phyloP scores from a whole-genome alignment of 2,329 filamentous ascomycete genomes.

The Epichloe festucae region DNA sequence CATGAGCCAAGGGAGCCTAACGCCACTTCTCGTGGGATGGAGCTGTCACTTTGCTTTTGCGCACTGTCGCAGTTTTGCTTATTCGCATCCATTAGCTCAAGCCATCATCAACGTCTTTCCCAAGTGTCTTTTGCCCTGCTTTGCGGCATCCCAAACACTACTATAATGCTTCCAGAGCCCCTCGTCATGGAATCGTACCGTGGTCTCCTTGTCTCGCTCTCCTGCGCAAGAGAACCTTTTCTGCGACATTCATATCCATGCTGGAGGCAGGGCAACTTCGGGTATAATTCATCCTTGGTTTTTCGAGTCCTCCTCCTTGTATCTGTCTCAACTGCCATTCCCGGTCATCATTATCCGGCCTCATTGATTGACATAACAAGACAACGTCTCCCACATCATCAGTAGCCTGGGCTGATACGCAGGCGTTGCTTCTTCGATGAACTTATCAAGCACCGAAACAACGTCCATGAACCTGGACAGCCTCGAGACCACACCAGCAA shows the following conservation, averaged over 20 bases:
- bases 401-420: conserved; percentile 4
- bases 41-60: conserved; percentile 6
- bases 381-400: conserved; percentile 1
- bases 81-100: conserved; percentile 1
- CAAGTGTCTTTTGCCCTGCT: conserved; percentile 3
- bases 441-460: background rate
- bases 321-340: background rate
- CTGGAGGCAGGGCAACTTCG: background rate
- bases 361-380: conserved; percentile 4
- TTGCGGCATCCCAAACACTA: conserved; percentile 3
- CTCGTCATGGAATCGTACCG: conserved; percentile 1
- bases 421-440: conserved; percentile 5
- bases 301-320: background rate
- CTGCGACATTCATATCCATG: conserved; percentile 3
- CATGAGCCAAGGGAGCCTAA: background rate
- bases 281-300: background rate
- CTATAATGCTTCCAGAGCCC: conserved; percentile 5
- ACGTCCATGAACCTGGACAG: conserved; percentile 4
- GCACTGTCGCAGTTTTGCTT: conserved; percentile 5
- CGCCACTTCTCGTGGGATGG: background rate
- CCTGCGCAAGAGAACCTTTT: background rate
- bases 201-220: conserved; percentile 5
- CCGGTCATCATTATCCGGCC: background rate
- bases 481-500: background rate
- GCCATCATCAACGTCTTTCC: conserved; percentile 1